Conservation (phyloP, 768 basidiomycete genomes). For the Mrakia gelida region DNA sequence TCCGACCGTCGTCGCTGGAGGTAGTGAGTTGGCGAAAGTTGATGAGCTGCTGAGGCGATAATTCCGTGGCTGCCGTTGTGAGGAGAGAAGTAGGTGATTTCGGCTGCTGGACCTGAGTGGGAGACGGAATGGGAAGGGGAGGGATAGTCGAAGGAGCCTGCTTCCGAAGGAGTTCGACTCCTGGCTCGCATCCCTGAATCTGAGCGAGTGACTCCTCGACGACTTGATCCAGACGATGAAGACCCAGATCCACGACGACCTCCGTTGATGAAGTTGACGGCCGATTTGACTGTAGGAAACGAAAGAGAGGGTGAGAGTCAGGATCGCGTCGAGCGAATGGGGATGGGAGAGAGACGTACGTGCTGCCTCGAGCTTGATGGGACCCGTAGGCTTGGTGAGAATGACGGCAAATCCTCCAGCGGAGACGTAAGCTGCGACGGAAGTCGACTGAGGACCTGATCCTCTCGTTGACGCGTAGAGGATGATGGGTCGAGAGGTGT, state of each 20-base stretch:
- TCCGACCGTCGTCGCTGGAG: conserved; percentile 41
- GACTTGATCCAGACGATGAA: conserved; percentile 5
- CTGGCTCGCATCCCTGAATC: neutral
- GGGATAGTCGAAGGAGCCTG: neutral
- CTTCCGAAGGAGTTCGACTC: conserved; percentile 3
- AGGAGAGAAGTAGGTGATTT: conserved; percentile 7
- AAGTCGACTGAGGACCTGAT: conserved; percentile 52
- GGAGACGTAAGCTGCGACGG: conserved; percentile 59
- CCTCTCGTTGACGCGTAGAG: conserved; percentile 69
- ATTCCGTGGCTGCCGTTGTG: neutral
- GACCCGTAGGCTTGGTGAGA: conserved; percentile 83
- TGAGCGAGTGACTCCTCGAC: conserved; percentile 1
- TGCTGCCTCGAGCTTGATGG: conserved; percentile 62
- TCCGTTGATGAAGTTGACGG: conserved; percentile 2
- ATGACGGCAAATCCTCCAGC: conserved; percentile 85
- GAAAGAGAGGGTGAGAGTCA: conserved; percentile 35
- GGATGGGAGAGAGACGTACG: conserved; percentile 51
- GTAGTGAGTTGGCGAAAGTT: conserved; percentile 19
- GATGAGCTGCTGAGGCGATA: conserved; percentile 15
- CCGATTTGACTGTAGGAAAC: neutral
- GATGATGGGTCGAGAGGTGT: conserved; percentile 64
- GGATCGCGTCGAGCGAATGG: conserved; percentile 45
- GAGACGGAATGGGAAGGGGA: conserved; percentile 2
- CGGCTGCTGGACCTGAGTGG: neutral
- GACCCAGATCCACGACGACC: neutral